These are phyloP conservation scores for Penicillium pancosmium DNA, from an alignment of 495 filamentous ascomycete species.

Conservation along the genomic window DNA sequence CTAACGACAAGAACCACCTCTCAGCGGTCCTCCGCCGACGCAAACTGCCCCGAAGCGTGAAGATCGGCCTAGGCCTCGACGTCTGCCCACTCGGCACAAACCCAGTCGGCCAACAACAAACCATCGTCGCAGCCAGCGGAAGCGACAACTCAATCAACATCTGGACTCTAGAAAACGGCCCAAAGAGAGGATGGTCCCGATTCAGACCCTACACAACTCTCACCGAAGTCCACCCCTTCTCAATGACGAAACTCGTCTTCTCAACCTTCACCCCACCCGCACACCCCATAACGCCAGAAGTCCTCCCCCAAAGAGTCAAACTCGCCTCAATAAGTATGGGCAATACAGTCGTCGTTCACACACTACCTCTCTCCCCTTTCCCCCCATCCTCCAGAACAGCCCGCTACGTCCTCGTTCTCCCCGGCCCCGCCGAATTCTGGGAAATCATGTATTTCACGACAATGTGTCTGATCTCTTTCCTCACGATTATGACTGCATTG, in stretches of 20 bases:
- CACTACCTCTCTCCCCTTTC: conserved; percentile 69
- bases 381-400: conserved; percentile 48
- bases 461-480: conserved; percentile 53
- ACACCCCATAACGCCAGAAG: conserved; percentile 44
- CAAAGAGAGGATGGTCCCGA: conserved; percentile 54
- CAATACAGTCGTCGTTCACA: conserved; percentile 84
- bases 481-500: conserved; percentile 60
- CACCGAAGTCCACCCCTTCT: conserved; percentile 74
- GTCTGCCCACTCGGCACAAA: conserved; percentile 64
- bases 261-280: conserved; percentile 67
- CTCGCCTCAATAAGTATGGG: conserved; percentile 84
- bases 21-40: conserved; percentile 54
- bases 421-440: conserved; percentile 51
- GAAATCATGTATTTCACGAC: conserved; percentile 49
- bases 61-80: conserved; percentile 73
- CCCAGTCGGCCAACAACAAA: conserved; percentile 64
- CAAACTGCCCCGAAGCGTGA: conserved; percentile 57
- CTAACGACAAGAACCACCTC: conserved; percentile 19
- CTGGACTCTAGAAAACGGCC: conserved; percentile 67
- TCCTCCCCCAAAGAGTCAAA: conserved; percentile 65
- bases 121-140: conserved; percentile 78
- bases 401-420: conserved; percentile 70
- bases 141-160: conserved; percentile 81
- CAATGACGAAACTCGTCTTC: conserved; percentile 84
- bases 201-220: conserved; percentile 66